phyloP scores from a whole-genome alignment of 257 asterid species.

The Nicotiana paniculata region DNA sequence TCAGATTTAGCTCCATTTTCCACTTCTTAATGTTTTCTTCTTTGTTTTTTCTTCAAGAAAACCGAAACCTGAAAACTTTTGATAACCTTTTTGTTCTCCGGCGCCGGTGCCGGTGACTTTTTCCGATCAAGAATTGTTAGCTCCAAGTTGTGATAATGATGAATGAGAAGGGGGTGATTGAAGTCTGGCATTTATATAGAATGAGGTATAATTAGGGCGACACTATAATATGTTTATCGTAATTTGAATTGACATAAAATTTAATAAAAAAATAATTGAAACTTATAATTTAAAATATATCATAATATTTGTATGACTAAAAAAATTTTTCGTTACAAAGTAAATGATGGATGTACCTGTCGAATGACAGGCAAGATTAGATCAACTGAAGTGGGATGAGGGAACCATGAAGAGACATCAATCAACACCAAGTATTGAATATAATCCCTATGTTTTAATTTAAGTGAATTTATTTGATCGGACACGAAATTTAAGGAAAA shows the following conservation, averaged over 20 bases:
- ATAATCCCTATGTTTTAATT: no score
- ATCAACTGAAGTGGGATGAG: conserved; percentile 1
- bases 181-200: not conserved
- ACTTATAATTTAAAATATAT: no score
- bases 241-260: no score
- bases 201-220: not conserved
- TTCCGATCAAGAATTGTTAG: not conserved
- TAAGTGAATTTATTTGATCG: no score
- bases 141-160: not conserved
- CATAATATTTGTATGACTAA: no score
- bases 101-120: not conserved
- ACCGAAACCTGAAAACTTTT: not conserved
- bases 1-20: not conserved
- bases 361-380: no score
- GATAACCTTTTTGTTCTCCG: not conserved
- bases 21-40: not conserved
- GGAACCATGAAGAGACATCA: conserved; percentile 36
- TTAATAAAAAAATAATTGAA: no score
- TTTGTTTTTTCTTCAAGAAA: no score
- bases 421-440: conserved; percentile 6
- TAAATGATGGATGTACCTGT: no score
- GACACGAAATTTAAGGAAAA: no score
- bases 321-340: no score
- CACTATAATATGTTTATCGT: not conserved
- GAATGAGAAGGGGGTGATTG: not conserved